phyloP scores from a whole-genome alignment of 305 asterid species.

The Fraxinus platypoda region DNA sequence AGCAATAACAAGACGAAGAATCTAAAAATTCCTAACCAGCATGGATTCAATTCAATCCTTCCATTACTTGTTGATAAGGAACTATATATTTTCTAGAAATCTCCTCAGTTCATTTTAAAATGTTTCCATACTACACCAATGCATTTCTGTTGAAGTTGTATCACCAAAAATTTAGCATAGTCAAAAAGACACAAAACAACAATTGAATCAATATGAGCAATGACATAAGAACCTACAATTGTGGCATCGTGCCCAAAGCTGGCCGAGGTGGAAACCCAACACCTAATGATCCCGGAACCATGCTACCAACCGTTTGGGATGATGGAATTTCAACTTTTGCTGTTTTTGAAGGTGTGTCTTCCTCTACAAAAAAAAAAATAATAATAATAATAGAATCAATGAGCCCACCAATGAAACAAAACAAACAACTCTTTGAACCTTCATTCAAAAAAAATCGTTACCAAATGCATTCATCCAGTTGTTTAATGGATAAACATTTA shows the following conservation, averaged over 20 bases:
- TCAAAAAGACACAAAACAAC: background rate
- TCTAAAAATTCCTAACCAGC: background rate
- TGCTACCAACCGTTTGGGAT: conserved; percentile 53
- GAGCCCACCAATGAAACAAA: background rate
- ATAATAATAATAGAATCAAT: background rate
- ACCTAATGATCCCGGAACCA: conserved; percentile 47
- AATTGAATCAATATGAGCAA: background rate
- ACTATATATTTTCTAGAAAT: background rate
- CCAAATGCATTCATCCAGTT: background rate
- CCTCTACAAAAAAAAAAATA: conserved; percentile 45
- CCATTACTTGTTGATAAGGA: background rate
- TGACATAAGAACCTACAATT: conserved; percentile 40
- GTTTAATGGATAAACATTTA: background rate
- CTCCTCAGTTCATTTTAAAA: background rate
- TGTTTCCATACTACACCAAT: background rate
- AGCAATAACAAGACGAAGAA: background rate
- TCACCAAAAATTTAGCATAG: background rate
- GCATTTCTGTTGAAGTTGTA: background rate
- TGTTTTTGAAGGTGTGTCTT: conserved; percentile 64
- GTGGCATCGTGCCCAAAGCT: conserved; percentile 47
- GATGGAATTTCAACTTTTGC: conserved; percentile 62
- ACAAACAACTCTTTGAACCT: background rate
- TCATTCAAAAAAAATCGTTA: background rate
- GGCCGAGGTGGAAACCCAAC: conserved; percentile 64
- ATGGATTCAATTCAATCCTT: background rate